Base-by-base conservation (phyloP, 805 yeast genomes). In the Candida argentea region DNA sequence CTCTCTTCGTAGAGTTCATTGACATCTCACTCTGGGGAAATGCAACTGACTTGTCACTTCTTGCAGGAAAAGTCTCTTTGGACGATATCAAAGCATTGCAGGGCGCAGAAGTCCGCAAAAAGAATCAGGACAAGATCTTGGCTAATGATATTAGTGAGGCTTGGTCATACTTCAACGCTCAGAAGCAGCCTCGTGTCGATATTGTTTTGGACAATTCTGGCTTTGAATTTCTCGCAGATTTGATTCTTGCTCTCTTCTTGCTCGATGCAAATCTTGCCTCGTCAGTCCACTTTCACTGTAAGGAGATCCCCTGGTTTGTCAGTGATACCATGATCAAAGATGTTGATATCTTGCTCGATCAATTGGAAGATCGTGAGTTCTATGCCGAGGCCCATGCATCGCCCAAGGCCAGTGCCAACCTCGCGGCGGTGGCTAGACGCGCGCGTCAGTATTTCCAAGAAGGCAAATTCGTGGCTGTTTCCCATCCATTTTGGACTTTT, bases 11-110 rank as follows among this genome's bases (percentile, higher is more conserved):
- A 36, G 99, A 91, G 50, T 81, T 87, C 37, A 56, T 82, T 24
- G 94, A 86, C 48, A 72, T 89, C 31, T 83, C 95, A 0, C 57
- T 91, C 30, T 91, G 99, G 99, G 99, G 99, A 16, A 91, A 91
- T 53, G 96, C 97, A 12, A 84, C 96, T 4, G 99, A 91, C 53
- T 67, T 91, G 46, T 85, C 96, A 0, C 60, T 93, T 30, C 64
- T 91, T 37, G 87, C 93, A 4, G 86, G 83, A 34, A 85, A 89
- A n/a, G 74, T 86, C 5, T 47, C 65, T 3, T 50, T 85, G 16
- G 95, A 87, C 26, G 95, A 91, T 39, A 80, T 91, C 44, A 81
- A 84, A 52, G 75, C 89, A 5, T 73, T 85, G 22, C 99, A 91
- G 61, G 95, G 95, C 24, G 82, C 80, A 8, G 85, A 80, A 37